A percentile compares a stretch with the other conserved stretches of the same genome.
Evolutionary conservation across 768 basidiomycete genomes (phyloP).

Genomic region (Mycena venus): DNA sequence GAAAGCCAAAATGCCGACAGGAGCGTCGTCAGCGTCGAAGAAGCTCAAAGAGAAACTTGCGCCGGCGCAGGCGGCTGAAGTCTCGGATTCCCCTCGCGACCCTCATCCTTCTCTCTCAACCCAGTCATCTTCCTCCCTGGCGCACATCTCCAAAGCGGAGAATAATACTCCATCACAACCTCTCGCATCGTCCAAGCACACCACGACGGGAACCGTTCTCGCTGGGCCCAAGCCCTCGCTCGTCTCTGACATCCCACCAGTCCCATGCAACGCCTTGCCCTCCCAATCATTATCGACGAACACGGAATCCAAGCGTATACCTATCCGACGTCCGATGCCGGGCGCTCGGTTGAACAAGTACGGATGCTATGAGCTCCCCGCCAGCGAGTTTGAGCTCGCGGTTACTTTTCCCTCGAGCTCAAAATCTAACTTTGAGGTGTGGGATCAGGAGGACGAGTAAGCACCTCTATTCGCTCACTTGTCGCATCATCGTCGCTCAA

Average conservation of each 20-base stretch:
- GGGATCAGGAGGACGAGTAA: constrained; percentile 36
- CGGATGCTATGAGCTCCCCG: constrained; percentile 26
- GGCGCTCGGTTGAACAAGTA: constrained; percentile 28
- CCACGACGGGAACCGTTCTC: not conserved
- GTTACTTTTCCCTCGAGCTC: constrained; percentile 19
- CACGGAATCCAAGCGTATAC: constrained; percentile 13
- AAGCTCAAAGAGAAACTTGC: constrained; percentile 27
- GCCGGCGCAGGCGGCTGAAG: not conserved
- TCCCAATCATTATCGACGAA: constrained; percentile 21
- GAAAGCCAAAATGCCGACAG: not conserved
- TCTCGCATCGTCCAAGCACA: not conserved
- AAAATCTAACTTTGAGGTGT: constrained; percentile 29
- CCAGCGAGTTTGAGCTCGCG: constrained; percentile 24
- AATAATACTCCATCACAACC: not conserved
- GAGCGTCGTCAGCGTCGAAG: constrained; percentile 19
- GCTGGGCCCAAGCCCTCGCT: not conserved
- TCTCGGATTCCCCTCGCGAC: not conserved
- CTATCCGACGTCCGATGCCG: constrained; percentile 12
- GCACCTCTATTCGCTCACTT: not conserved
- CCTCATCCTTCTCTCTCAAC: not conserved
- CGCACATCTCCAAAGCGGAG: not conserved
- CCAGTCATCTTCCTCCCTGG: not conserved
- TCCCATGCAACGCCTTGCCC: not conserved
- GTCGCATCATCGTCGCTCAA: not conserved
- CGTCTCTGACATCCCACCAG: not conserved